phyloP scores from a whole-genome alignment of 805 yeast genomes.

The Wickerhamomyces mucosus region DNA sequence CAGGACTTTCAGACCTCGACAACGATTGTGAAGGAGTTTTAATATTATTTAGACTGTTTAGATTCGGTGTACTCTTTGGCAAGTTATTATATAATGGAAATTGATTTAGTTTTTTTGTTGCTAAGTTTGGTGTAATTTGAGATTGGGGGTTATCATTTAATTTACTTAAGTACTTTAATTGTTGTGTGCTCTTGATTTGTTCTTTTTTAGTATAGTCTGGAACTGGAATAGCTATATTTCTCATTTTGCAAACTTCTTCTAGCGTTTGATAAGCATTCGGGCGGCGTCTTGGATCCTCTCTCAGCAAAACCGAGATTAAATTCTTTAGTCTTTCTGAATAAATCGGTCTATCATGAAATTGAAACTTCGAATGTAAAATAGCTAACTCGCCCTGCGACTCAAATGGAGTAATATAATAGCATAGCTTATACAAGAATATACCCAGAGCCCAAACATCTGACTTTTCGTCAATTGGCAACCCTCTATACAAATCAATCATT shows the following conservation, averaged over 20 bases:
- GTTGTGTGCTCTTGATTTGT: constrained; percentile 1
- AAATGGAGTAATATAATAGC: constrained; percentile 79
- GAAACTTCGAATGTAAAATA: constrained; percentile 46
- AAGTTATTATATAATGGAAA: too few relatives aligned
- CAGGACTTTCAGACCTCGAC: constrained; percentile 4
- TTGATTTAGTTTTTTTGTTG: too few relatives aligned
- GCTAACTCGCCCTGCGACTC: constrained; percentile 58
- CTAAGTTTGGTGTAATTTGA: constrained; percentile 1
- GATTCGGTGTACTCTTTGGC: background rate
- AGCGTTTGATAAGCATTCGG: constrained; percentile 67
- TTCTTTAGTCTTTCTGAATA: constrained; percentile 57
- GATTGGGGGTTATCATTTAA: constrained; percentile 1
- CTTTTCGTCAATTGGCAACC: constrained; percentile 70
- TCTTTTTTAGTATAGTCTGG: constrained; percentile 24
- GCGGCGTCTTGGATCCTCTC: constrained; percentile 59
- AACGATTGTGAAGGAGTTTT: constrained; percentile 2
- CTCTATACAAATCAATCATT: constrained; percentile 64
- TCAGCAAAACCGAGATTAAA: constrained; percentile 49
- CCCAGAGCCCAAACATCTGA: constrained; percentile 86
- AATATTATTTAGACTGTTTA: background rate
- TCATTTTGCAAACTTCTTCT: constrained; percentile 58
- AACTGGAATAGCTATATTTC: constrained; percentile 36
- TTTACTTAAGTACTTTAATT: constrained; percentile 4
- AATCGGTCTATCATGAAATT: constrained; percentile 44
- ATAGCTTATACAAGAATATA: constrained; percentile 62